These are phyloP conservation scores for Trichosporon asahii DNA, from an alignment of 1,284 basidiomycete genomes.

Conservation along the genomic window DNA sequence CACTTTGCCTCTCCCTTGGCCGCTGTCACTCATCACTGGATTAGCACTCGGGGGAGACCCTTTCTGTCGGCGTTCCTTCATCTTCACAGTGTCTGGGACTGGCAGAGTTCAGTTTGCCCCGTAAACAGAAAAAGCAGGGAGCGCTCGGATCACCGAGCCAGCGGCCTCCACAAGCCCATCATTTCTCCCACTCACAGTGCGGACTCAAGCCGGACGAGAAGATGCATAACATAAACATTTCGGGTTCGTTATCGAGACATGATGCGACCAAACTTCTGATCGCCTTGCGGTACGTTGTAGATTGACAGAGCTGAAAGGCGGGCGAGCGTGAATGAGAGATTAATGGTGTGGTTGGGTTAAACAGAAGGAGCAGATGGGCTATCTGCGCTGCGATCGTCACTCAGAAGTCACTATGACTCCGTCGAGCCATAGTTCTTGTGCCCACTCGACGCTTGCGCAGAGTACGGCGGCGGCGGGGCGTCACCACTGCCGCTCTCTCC, in stretches of 20 bases:
- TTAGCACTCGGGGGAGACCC: not conserved
- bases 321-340: not conserved
- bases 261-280: too few relatives aligned
- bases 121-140: too few relatives aligned
- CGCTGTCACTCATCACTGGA: too few relatives aligned
- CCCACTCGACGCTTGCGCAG: not conserved
- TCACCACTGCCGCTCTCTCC: not conserved
- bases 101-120: too few relatives aligned
- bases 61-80: not conserved
- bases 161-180: too few relatives aligned
- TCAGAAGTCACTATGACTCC: not conserved
- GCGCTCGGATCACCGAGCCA: too few relatives aligned
- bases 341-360: not conserved
- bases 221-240: not conserved
- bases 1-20: not conserved
- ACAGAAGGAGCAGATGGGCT: not conserved
- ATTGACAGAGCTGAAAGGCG: too few relatives aligned
- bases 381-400: not conserved
- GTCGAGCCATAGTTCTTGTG: conserved; percentile 5
- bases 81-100: not conserved
- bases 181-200: too few relatives aligned
- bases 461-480: not conserved
- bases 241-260: not conserved
- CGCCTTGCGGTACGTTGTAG: too few relatives aligned
- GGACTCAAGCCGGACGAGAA: not conserved